A percentile compares a stretch with the other conserved stretches of the same genome.
These are phyloP conservation scores for Raddia distichophylla DNA, from an alignment of 176 grass and related monocot species.

Conservation along the genomic window DNA sequence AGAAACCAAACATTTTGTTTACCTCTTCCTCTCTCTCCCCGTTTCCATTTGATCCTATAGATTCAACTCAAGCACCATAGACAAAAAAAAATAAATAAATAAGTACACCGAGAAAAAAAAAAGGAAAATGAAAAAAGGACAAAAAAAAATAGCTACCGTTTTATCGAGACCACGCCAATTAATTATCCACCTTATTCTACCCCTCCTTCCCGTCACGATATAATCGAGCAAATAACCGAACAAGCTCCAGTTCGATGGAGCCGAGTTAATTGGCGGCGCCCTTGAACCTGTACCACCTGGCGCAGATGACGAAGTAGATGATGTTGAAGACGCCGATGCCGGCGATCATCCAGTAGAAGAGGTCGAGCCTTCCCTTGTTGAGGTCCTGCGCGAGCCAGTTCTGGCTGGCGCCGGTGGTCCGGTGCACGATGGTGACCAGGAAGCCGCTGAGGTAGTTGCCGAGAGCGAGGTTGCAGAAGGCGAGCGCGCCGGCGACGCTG, in stretches of 20 bases:
- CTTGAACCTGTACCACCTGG: conserved; percentile 97
- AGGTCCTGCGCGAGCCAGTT: conserved; percentile 93
- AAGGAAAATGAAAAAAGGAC: background rate
- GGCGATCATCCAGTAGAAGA: conserved; percentile 88
- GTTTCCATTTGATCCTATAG: conserved; percentile 26
- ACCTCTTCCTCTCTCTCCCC: conserved; percentile 34
- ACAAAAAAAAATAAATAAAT: conserved; percentile 7
- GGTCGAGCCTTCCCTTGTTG: conserved; percentile 78
- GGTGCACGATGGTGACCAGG: conserved; percentile 71
- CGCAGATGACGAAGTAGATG: conserved; percentile 76
- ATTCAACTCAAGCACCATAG: conserved; percentile 6
- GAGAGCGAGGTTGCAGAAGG: conserved; percentile 83
- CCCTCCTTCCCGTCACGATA: background rate
- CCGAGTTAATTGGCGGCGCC: conserved; percentile 35
- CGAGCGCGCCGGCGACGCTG: conserved; percentile 84
- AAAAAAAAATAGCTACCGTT: conserved; percentile 14
- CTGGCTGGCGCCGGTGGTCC: conserved; percentile 39
- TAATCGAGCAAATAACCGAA: background rate
- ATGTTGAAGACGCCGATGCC: conserved; percentile 85
- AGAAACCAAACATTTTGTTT: conserved; percentile 46
- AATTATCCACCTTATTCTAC: conserved; percentile 35
- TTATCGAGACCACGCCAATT: conserved; percentile 36
- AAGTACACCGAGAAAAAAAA: background rate
- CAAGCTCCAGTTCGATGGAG: background rate
- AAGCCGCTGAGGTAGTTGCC: conserved; percentile 90